Percentiles rank a stretch among this genome's conserved stretches.
These are phyloP conservation scores for Chrysosporium queenslandicum DNA, from an alignment of 2,329 filamentous ascomycete species.

Conservation along the genomic window DNA sequence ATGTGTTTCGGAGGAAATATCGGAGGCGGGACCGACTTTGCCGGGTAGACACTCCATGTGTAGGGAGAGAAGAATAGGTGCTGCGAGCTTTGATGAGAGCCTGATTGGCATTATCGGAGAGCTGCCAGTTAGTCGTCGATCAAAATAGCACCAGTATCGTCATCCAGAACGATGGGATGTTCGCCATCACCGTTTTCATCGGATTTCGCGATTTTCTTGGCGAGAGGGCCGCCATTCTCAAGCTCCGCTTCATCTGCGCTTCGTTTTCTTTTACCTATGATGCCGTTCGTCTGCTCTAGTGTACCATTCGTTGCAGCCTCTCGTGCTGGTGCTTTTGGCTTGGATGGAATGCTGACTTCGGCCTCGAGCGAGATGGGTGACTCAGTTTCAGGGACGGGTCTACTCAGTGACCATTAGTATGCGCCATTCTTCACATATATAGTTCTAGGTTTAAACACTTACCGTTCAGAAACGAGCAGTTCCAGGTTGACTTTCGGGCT, in stretches of 20 bases:
- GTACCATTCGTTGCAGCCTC: constrained; percentile 21
- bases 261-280: constrained; percentile 37
- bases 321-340: constrained; percentile 31
- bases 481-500: constrained; percentile 67
- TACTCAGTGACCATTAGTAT: constrained; percentile 15
- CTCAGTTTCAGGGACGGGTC: constrained; percentile 26
- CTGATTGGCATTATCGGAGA: too few species aligned
- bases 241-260: constrained; percentile 35
- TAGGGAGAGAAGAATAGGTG: neutral
- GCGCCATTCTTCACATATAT: neutral
- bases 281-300: constrained; percentile 17
- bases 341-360: constrained; percentile 40
- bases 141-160: constrained; percentile 51
- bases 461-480: constrained; percentile 42
- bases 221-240: constrained; percentile 33
- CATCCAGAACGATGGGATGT: constrained; percentile 40
- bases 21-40: neutral
- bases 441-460: constrained; percentile 12
- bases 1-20: neutral
- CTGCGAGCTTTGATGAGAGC: neutral
- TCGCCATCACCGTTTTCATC: constrained; percentile 34
- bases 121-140: constrained; percentile 55
- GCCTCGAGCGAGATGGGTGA: constrained; percentile 35
- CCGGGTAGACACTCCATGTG: neutral
- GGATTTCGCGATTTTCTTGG: constrained; percentile 30